Conservation (phyloP, 2,329 filamentous ascomycete genomes). For the Aspergillus novofumigatus region DNA sequence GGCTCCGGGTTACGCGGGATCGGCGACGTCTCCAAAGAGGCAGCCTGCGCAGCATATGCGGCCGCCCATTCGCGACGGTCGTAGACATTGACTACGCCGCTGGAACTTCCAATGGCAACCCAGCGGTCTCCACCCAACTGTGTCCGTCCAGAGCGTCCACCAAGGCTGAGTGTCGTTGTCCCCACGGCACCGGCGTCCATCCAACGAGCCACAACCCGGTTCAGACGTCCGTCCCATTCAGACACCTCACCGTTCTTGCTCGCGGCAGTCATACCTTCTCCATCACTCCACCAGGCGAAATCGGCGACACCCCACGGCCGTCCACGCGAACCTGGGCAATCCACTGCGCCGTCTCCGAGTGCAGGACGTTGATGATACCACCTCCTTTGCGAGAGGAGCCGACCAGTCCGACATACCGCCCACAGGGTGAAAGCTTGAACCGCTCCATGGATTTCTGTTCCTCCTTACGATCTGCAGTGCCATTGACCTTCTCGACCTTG, state of each 20-base stretch:
- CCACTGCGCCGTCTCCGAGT: slow-evolving; percentile 80
- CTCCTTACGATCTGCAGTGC: slow-evolving; percentile 63
- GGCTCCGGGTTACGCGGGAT: slow-evolving; percentile 69
- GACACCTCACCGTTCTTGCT: slow-evolving; percentile 86
- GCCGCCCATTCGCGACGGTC: slow-evolving; percentile 65
- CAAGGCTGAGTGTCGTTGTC: slow-evolving; percentile 76
- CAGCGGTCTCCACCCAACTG: slow-evolving; percentile 72
- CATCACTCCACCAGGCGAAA: slow-evolving; percentile 87
- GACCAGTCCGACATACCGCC: slow-evolving; percentile 77
- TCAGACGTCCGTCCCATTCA: slow-evolving; percentile 72
- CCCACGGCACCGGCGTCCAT: slow-evolving; percentile 84
- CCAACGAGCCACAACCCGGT: slow-evolving; percentile 76
- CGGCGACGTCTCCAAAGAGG: slow-evolving; percentile 27
- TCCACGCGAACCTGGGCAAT: slow-evolving; percentile 76
- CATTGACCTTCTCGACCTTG: slow-evolving; percentile 74
- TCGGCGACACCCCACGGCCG: slow-evolving; percentile 80
- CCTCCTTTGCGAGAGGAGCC: slow-evolving; percentile 79
- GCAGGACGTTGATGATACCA: slow-evolving; percentile 81
- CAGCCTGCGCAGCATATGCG: slow-evolving; percentile 31
- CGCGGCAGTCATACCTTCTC: slow-evolving; percentile 74
- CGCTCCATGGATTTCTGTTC: slow-evolving; percentile 89
- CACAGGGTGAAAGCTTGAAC: slow-evolving; percentile 83
- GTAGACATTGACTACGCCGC: slow-evolving; percentile 90
- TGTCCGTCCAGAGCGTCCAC: slow-evolving; percentile 43
- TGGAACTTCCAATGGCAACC: slow-evolving; percentile 81